These are phyloP conservation scores for Tylopilus subfusipes DNA, from an alignment of 768 basidiomycete species.

Conservation along the genomic window DNA sequence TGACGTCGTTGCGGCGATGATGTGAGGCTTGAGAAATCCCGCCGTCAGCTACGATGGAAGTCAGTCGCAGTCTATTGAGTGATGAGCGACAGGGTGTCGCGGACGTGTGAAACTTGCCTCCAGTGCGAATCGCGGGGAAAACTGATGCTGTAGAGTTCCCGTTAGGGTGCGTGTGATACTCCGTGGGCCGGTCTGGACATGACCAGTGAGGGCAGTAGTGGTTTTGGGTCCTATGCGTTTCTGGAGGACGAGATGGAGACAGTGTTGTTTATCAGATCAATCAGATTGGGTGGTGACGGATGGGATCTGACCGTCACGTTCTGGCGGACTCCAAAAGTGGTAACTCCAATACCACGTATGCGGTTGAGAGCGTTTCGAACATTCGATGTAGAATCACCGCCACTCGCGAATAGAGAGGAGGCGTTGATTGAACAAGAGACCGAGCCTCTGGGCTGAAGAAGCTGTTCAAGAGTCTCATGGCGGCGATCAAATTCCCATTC, in stretches of 20 bases:
- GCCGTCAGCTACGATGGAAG: conserved; percentile 36
- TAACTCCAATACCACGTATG: conserved; percentile 34
- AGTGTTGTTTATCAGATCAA: conserved; percentile 18
- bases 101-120: conserved; percentile 35
- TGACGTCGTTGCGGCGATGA: conserved; percentile 40
- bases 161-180: conserved; percentile 43
- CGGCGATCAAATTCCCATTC: conserved; percentile 38
- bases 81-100: conserved; percentile 8
- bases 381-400: conserved; percentile 28
- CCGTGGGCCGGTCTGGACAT: conserved; percentile 28
- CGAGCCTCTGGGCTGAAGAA: conserved; percentile 44
- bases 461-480: conserved; percentile 35
- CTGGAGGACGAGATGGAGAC: conserved; percentile 34
- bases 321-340: conserved; percentile 41
- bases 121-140: conserved; percentile 59
- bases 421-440: conserved; percentile 48
- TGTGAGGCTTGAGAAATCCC: conserved; percentile 39
- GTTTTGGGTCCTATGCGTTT: conserved; percentile 48
- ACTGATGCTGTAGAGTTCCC: conserved; percentile 74
- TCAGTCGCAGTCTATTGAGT: conserved; percentile 12
- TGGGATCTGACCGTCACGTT: conserved; percentile 39
- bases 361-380: conserved; percentile 31
- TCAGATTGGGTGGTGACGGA: conserved; percentile 12
- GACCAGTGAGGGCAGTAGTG: conserved; percentile 37
- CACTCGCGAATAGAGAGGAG: conserved; percentile 42